Base-by-base conservation (phyloP, 2,329 filamentous ascomycete genomes). In the Beauveria varroae region DNA sequence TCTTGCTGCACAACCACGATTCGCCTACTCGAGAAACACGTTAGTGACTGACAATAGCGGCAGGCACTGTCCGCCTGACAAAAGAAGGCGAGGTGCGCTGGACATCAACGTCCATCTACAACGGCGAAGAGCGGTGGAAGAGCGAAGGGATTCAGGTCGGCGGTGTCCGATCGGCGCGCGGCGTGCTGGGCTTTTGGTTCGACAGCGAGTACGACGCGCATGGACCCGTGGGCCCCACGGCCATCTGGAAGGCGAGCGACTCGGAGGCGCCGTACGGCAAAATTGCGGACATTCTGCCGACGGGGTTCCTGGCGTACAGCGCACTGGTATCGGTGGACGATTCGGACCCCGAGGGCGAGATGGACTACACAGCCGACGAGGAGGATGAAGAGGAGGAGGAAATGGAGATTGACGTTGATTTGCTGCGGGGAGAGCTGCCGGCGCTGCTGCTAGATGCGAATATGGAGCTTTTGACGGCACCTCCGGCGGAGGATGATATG, bases 61-160 rank as follows among this genome's bases (percentile, higher is more conserved):
- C 68, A 82, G 86, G 88, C 2, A 80, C 75, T 1, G 88, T 89
- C 1, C 78, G 86, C 12, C 74, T 87, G 65, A 92, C 88, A 0
- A 78, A 79, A 12, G 81, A 90, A 64, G 88, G 88, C 12, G 88
- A 91, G 64, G 85, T 93, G 5, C 78, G 87, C 49, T 93, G 90
- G 90, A 90, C 86, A 2, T 87, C 84, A 0, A 83, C 84, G 58
- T 88, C 85, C 1, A 79, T 91, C 14, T 78, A 79, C 64, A 75
- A 80, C 65, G 86, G 87, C 53, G 80, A 89, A 65, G 85, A 89
- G 68, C 78, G 88, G 24, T 93, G 89, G 90, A 81, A 84, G n/a
- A 89, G 86, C 68, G 90, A 93, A 74, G 84, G 87, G 9, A 78
- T 93, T 6, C 90, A 93, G 71, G 73, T 93, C 5, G 89, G 89